These are phyloP conservation scores for Pharnaceum exiguum DNA, from an alignment of 148 eudicot species.

Conservation along the genomic window DNA sequence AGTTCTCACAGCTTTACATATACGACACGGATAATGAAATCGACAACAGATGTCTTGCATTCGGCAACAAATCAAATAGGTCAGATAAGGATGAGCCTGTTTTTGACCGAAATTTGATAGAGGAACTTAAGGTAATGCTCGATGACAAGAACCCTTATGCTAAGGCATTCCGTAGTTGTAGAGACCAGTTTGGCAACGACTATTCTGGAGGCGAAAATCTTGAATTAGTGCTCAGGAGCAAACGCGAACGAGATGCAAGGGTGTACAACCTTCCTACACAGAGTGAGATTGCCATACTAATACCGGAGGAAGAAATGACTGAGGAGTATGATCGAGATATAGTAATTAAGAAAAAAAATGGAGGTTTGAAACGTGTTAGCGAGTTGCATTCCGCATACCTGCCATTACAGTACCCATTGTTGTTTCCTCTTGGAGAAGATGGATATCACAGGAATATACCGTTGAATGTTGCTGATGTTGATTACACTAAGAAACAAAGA, in stretches of 20 bases:
- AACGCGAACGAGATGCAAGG: not conserved
- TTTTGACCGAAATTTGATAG: not conserved
- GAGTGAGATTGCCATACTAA: not conserved
- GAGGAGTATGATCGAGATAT: no score
- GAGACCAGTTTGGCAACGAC: not conserved
- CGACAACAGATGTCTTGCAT: no score
- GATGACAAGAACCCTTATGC: not conserved
- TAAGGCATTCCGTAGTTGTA: not conserved
- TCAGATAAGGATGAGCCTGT: not conserved
- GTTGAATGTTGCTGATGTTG: not conserved
- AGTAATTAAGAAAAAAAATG: not conserved
- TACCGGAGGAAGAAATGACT: not conserved
- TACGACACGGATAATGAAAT: not conserved
- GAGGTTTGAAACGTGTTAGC: no score
- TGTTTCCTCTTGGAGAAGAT: not conserved
- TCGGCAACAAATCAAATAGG: no score
- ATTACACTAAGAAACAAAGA: not conserved
- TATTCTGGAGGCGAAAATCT: no score
- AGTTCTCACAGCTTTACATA: not conserved
- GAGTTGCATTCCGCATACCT: not conserved
- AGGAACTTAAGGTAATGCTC: not conserved
- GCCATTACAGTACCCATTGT: not conserved
- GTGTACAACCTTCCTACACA: not conserved
- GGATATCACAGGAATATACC: not conserved
- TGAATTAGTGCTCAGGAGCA: not conserved